Base-by-base conservation (phyloP, 2,329 filamentous ascomycete genomes). In the Nothomitra cinnamomea region DNA sequence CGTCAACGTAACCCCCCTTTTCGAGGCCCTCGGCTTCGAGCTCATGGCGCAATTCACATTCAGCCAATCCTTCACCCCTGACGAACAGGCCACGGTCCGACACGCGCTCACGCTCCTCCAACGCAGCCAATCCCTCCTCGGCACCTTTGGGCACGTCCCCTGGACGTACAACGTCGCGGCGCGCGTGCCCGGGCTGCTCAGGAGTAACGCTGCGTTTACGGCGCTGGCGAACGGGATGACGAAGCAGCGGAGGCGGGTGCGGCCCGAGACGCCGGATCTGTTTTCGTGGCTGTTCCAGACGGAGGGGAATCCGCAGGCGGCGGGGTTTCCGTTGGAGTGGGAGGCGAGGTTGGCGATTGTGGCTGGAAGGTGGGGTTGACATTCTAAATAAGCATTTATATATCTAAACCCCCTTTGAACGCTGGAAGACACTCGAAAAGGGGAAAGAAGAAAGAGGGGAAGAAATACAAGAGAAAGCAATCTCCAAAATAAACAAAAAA, bases 1-100 rank as follows among this genome's bases (percentile, higher is more conserved):
- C 59, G 60, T 47, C 61, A 60, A 63, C 40, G 49, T 64, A 17
- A 35, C 63, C 47, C 43, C 57, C 58, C 15, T 59, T 1, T 57
- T 64, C 21, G 61, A 60, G 52, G 65, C 62, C 62, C 62, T 66
- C 17, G 57, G 56, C 1, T 64, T 63, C 19, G 62, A 67, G 35
- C 59, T 66, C 38, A 69, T 70, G 61, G 65, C 66, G 2, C 64
- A 68, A 25, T 57, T 69, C 13, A 58, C 63, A 2, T 65, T 70
- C 51, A 62, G 64, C 21, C 63, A 64, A 54, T 62, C 64, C 0
- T 69, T 69, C 53, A 58, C 61, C 22, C 64, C 57, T 68, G 21
- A 47, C 22, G 49, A 54, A 1, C 51, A 60, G 19, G 52, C 60
- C 25, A 40, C 60, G 17, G 64, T 60, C 62, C 63, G 65, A 25